Evolutionary conservation across 176 grass and related monocot genomes (phyloP).

Genomic region (Typha latifolia): DNA sequence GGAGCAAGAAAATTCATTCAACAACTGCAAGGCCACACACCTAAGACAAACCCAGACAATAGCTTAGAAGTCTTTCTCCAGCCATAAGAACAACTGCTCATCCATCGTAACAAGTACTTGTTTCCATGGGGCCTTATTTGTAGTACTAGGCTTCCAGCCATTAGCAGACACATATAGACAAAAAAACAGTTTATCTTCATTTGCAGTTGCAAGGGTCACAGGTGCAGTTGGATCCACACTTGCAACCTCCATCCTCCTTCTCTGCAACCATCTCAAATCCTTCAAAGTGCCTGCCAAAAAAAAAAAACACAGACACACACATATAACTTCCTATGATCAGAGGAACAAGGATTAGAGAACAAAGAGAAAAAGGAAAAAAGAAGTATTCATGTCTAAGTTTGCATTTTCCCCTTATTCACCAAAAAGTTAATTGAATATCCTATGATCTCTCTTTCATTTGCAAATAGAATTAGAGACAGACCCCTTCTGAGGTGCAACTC

Average conservation of each 20-base stretch:
- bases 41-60: background rate
- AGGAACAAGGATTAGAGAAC: background rate
- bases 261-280: conserved; percentile 17
- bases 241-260: conserved; percentile 13
- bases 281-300: conserved; percentile 18
- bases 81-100: background rate
- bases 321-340: background rate
- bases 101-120: background rate
- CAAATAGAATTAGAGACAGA: background rate
- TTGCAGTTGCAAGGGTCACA: conserved; percentile 21
- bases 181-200: background rate
- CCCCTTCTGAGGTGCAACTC: conserved; percentile 24
- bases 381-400: background rate
- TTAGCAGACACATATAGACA: background rate
- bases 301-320: background rate
- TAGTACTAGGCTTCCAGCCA: background rate
- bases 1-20: background rate
- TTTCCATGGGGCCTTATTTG: background rate
- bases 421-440: background rate
- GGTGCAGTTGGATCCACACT: conserved; percentile 23
- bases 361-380: too few relatives aligned
- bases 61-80: background rate
- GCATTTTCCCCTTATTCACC: background rate
- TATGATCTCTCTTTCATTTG: background rate
- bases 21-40: background rate